Percentiles rank a stretch among this genome's conserved stretches.
phyloP scores from a whole-genome alignment of 1,284 basidiomycete species.

The Fomes fomentarius region DNA sequence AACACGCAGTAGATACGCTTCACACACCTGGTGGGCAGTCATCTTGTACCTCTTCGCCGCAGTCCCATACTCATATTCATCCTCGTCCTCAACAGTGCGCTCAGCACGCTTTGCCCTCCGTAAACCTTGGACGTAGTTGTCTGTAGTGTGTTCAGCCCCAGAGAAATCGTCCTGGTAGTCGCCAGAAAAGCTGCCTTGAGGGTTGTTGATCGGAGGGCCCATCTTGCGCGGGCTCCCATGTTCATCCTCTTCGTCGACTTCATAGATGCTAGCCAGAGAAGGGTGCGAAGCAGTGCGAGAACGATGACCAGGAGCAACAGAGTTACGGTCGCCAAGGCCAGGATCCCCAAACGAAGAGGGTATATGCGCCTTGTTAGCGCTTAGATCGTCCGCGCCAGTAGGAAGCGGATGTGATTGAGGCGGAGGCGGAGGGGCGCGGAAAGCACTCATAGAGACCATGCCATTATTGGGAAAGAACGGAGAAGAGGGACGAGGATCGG shows the following conservation, averaged over 20 bases:
- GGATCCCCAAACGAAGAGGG: slow-evolving; percentile 9
- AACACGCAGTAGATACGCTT: background rate
- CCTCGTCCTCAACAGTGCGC: slow-evolving; percentile 22
- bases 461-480: slow-evolving; percentile 26
- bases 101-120: slow-evolving; percentile 27
- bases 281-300: slow-evolving; percentile 24
- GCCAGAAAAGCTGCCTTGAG: slow-evolving; percentile 1
- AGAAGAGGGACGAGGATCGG: slow-evolving; percentile 23
- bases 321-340: background rate
- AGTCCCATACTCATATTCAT: slow-evolving; percentile 21
- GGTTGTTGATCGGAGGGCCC: background rate
- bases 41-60: slow-evolving; percentile 29
- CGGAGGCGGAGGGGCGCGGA: slow-evolving; percentile 20
- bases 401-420: slow-evolving; percentile 16
- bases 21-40: slow-evolving; percentile 14
- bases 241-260: slow-evolving; percentile 25
- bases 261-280: slow-evolving; percentile 30
- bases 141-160: slow-evolving; percentile 2
- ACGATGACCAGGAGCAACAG: slow-evolving; percentile 7
- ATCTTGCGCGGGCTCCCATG: slow-evolving; percentile 1
- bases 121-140: slow-evolving; percentile 11
- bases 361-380: slow-evolving; percentile 35
- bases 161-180: slow-evolving; percentile 1
- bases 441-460: slow-evolving; percentile 21
- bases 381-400: slow-evolving; percentile 24